Evolutionary conservation across 768 basidiomycete species (phyloP).

Genomic region (Lenzites betulinus): DNA sequence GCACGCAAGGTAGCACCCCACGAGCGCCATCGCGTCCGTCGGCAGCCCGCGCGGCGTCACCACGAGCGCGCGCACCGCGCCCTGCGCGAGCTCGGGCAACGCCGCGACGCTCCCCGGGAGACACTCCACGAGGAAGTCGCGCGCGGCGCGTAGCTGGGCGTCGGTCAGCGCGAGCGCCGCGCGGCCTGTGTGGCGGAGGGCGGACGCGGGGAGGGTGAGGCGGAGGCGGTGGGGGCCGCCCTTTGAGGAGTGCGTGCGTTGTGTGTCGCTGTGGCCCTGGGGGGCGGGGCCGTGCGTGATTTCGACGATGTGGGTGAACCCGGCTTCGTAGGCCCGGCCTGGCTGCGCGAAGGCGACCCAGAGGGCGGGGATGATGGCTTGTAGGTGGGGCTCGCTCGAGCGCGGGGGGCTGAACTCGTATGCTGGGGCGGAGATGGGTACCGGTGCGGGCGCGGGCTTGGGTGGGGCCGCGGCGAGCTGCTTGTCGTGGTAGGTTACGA

Average conservation of each 20-base stretch:
- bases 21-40: conserved; percentile 33
- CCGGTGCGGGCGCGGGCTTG: not conserved
- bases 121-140: conserved; percentile 46
- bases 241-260: conserved; percentile 7
- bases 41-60: conserved; percentile 31
- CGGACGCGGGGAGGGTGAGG: conserved; percentile 22
- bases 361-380: conserved; percentile 28
- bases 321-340: conserved; percentile 11
- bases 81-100: conserved; percentile 10
- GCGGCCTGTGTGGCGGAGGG: conserved; percentile 9
- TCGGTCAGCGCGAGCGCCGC: conserved; percentile 31
- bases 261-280: too few relatives aligned
- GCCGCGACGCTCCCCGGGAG: conserved; percentile 31
- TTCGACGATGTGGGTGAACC: conserved; percentile 32
- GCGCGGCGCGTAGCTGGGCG: conserved; percentile 40
- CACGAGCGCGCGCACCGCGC: conserved; percentile 30
- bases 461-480: not conserved
- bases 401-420: conserved; percentile 8
- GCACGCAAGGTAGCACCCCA: conserved; percentile 34
- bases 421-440: not conserved
- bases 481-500: conserved; percentile 16
- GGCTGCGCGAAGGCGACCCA: conserved; percentile 26
- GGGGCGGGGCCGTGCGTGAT: conserved; percentile 12
- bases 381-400: conserved; percentile 20
- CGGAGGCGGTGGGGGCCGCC: conserved; percentile 20